Evolutionary conservation across 768 basidiomycete genomes (phyloP), one percentile per base, ranked within the genome.

Genomic region (Suillus sp.): DNA sequence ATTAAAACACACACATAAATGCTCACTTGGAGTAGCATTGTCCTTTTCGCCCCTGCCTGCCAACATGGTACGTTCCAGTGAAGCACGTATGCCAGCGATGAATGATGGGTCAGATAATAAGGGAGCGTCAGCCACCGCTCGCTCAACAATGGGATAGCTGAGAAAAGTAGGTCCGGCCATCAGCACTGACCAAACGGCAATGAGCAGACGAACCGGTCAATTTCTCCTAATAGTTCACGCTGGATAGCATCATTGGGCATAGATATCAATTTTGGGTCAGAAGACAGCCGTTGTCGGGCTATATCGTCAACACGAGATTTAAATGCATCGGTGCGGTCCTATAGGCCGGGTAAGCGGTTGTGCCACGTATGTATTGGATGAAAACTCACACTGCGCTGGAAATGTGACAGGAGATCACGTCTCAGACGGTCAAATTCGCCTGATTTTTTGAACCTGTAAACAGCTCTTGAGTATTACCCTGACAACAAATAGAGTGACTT

Each of bases 361-460:
- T 35, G 37, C 27, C 34, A 45, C 60, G 9, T 20, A 16, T 22
- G 64, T 63, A 62, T 37, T n/a, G 11, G 57, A 60, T 56, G 50
- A 61, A 48, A 20, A 78, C 85, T 64, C 73, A 90, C 90, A 69
- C 86, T 83, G 67, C 78, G 80, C 67, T 85, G 83, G 72, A 90
- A 90, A 68, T 86, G 79, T 7, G 79, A 69, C 42, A 91, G 72
- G 27, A 92, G 76, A 73, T 91, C 86, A 57, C 84, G 83, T 56
- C 90, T 82, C 65, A 91, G 71, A 27, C 87, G 84, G 67, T 92
- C 90, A 67, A 91, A 91, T 75, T 92, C 89, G 34, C 90, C 90
- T 13, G 89, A 89, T 68, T 87, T 88, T 75, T 92, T 91, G 78
- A 91, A 92, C 68, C 90, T 92, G 50, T 37, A 38, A n/a, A n/a